Evolutionary conservation across 2,329 filamentous ascomycete species (phyloP).

Genomic region (Dothideomycetes sp.): DNA sequence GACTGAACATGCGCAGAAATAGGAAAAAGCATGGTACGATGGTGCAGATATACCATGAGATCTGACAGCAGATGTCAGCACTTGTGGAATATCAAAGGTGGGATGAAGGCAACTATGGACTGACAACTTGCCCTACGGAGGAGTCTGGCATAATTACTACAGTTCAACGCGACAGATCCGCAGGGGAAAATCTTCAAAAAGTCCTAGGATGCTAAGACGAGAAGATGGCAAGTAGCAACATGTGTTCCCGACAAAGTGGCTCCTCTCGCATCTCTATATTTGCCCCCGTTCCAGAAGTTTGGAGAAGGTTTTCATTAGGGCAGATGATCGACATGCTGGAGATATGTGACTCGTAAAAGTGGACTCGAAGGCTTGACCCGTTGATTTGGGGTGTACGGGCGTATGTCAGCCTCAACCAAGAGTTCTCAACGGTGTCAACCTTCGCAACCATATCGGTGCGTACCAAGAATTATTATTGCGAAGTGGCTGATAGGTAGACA

Average conservation of each 20-base stretch:
- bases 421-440: no score
- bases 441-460: no score
- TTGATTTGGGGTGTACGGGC: no score
- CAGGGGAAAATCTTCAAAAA: no score
- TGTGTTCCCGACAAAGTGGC: not conserved
- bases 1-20: constrained; percentile 4
- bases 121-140: constrained; percentile 8
- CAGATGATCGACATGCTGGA: constrained; percentile 5
- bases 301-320: constrained; percentile 4
- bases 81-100: not conserved
- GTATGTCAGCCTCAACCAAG: no score
- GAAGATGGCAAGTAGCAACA: not conserved
- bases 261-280: constrained; percentile 8
- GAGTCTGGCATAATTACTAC: constrained; percentile 12
- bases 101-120: not conserved
- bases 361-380: no score
- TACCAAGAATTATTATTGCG: no score
- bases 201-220: not conserved
- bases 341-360: no score
- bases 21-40: constrained; percentile 10
- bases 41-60: constrained; percentile 13
- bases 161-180: no score
- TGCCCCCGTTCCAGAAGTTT: not conserved
- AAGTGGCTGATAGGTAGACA: no score
- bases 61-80: not conserved